phyloP scores from a whole-genome alignment of 345 rosid species.

The Streptanthus diversifolius region DNA sequence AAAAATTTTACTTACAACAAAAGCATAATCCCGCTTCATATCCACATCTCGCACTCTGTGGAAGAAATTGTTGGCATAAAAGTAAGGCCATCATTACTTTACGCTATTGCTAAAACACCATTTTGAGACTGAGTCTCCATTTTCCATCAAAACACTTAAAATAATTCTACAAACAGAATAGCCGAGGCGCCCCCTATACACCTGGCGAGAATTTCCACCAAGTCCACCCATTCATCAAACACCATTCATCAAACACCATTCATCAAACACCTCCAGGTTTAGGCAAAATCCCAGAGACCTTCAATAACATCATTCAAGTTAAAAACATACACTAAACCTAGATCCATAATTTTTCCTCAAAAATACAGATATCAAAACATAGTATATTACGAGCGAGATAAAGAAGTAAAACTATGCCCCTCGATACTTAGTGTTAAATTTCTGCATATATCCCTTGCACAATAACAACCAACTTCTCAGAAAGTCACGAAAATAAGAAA shows the following conservation, averaged over 20 bases:
- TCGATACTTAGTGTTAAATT: not conserved
- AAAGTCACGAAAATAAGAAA: not conserved
- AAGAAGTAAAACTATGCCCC: not conserved
- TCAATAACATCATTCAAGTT: constrained; percentile 96
- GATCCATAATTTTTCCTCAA: constrained; percentile 9
- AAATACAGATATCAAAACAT: not conserved
- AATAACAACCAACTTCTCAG: not conserved
- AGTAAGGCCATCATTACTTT: constrained; percentile 94
- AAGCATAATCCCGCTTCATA: constrained; percentile 98
- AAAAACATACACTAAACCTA: constrained; percentile 54
- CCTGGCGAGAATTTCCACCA: constrained; percentile 50
- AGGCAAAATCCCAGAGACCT: constrained; percentile 94
- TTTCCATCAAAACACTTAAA: constrained; percentile 70
- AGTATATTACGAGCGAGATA: not conserved
- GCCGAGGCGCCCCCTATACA: constrained; percentile 35
- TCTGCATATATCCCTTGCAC: not conserved
- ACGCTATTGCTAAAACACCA: constrained; percentile 87
- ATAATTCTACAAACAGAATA: constrained; percentile 43
- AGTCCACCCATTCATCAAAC: constrained; percentile 92
- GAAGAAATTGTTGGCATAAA: constrained; percentile 85
- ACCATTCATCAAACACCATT: constrained; percentile 40
- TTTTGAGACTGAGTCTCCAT: constrained; percentile 73
- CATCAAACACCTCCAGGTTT: constrained; percentile 94
- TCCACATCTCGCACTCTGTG: constrained; percentile 99
- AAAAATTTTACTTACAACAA: constrained; percentile 57